Base-by-base conservation (phyloP, 2,329 filamentous ascomycete genomes). In the Alternaria longipes region DNA sequence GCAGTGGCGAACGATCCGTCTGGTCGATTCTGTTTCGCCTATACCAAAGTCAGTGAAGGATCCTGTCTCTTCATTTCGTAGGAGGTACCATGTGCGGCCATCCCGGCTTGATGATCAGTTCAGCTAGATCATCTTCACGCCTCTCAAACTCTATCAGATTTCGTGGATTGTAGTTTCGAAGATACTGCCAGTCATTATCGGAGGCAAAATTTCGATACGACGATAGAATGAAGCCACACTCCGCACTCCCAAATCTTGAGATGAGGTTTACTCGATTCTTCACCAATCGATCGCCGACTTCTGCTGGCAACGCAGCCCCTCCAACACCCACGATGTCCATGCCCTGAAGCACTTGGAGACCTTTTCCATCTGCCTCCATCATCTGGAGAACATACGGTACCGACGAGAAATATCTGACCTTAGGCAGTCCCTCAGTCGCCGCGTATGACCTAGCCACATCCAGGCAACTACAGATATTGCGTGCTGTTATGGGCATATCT, bases 281-380 rank as follows among this genome's bases (percentile, higher is more conserved):
- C 0, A 89, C 84, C 2, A 90, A 79, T 3, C 72, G 71, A 58
- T 89, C 79, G 0, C 89, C 89, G 1, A 88, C 74, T 8, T 82
- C 73, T 4, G 73, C 62, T 3, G 86, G 83, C 1, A 90, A 71
- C 4, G 87, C 85, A 11, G 88, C 87, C 6, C 88, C 89, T 3
- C 88, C 88, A 0, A 90, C 86, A 7, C 87, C 87, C 0, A 90
- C 87, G 14, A 90, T 81, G 4, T 85, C 81, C 86, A 90, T 89
- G 0, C 64, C 68, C 40, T 69, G 69, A 20, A 64, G 78, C 5
- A 97, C 87, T 69, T 90, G 83, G 3, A 98, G 85, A 52, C 91
- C 93, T 80, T 95, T 91, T 80, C 97, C 92, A 70, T 92, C 96
- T 11, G 93, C 90, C 71, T 90, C 86, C 91, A 99, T 97, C 67